Evolutionary conservation across 2,329 filamentous ascomycete species (phyloP), one percentile per base, ranked within the genome.

Genomic region (Fusarium sp.): DNA sequence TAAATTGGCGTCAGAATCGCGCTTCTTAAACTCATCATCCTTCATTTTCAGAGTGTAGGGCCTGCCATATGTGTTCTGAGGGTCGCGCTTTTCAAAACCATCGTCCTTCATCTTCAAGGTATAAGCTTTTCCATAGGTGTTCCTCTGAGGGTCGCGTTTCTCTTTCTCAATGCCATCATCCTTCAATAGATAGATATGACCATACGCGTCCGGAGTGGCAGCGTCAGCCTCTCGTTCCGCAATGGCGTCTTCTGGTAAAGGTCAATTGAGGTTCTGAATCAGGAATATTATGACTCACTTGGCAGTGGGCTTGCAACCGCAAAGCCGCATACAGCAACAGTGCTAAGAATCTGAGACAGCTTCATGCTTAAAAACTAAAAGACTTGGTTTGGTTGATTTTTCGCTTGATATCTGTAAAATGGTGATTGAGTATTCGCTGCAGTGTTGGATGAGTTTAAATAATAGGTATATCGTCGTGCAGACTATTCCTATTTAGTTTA

Each of bases 41-140:
- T 56, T n/a, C 52, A 56, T 56, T 20, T 56, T 56, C 7, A 56
- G 16, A 1, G 52, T 56, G 5, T 56, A 56, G 3, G 52, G 41
- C 18, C 37, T 56, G 16, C 52, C 52, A 16, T 55, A 55, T 11
- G 52, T 37, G 8, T 29, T 55, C 23, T 55, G 52, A 4, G 39
- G 31, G 6, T 56, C 53, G 3, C 41, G 33, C 42, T 56, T 48
- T 4, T 48, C 4, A 15, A 56, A 48, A 1, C 53, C 53, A 29
- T 57, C 53, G 7, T 57, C 53, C 20, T 50, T 38, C 33, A 49
- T 48, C 43, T 56, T 56, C 3, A 56, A 16, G 3, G 33, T 39
- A 11, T 52, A 52, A 18, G 35, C 24, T 18, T 31, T 52, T 5
- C 35, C 48, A 31, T 52, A 52, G 5, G 38, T 26, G 21, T 53